A percentile compares a stretch with the other conserved stretches of the same genome.
These are phyloP conservation scores for Geum urbanum DNA, from an alignment of 306 rosid species.

Conservation along the genomic window DNA sequence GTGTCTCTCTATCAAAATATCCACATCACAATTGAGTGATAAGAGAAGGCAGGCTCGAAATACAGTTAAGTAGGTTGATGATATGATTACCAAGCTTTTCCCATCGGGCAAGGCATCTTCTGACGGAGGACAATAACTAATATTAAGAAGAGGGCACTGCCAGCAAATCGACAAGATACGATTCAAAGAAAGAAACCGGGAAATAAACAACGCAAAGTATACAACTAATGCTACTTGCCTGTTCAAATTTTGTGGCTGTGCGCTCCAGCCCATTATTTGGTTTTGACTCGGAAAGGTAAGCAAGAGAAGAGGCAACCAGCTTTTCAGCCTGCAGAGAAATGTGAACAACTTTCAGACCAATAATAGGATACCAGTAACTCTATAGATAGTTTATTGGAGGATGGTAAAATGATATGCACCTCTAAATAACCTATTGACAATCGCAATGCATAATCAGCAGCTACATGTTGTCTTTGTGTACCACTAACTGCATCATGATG, in stretches of 20 bases:
- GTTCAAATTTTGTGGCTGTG: constrained; percentile 43
- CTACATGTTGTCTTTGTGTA: constrained; percentile 80
- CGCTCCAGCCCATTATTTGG: constrained; percentile 29
- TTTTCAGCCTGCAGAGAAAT: constrained; percentile 54
- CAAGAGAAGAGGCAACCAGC: constrained; percentile 64
- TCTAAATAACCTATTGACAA: constrained; percentile 65
- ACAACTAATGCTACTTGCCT: constrained; percentile 41
- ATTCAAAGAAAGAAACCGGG: not conserved
- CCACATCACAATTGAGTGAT: not conserved
- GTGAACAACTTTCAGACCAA: constrained; percentile 17
- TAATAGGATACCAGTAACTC: constrained; percentile 19
- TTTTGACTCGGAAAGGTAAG: constrained; percentile 48
- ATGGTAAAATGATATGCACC: constrained; percentile 37
- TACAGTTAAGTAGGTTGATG: not conserved
- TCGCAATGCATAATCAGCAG: constrained; percentile 80
- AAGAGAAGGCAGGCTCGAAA: not conserved
- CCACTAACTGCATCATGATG: constrained; percentile 94
- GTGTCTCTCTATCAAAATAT: not conserved
- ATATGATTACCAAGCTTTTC: constrained; percentile 62
- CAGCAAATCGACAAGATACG: constrained; percentile 34
- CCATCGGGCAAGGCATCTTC: constrained; percentile 56
- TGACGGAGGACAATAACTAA: constrained; percentile 87
- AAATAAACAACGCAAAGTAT: constrained; percentile 3
- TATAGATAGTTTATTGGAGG: constrained; percentile 5
- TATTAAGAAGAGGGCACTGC: constrained; percentile 94